Percentiles rank a stretch among this genome's conserved stretches.
These are phyloP conservation scores for Agroathelia rolfsii DNA, from an alignment of 1,284 basidiomycete species.

Conservation along the genomic window DNA sequence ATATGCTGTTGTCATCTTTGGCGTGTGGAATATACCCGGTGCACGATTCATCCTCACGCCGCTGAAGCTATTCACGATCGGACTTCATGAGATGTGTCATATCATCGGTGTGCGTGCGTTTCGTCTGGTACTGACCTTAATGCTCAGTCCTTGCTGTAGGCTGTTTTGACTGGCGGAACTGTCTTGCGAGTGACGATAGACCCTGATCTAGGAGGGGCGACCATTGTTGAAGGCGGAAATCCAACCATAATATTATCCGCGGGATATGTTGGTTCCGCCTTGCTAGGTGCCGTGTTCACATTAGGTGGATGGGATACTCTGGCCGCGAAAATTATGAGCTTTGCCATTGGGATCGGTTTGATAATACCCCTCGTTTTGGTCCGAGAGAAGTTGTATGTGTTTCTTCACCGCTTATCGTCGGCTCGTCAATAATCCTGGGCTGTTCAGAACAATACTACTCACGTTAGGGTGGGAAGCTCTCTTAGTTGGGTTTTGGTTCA, in stretches of 20 bases:
- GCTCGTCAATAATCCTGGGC: constrained; percentile 9
- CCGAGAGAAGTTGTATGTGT: constrained; percentile 68
- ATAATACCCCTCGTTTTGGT: constrained; percentile 69
- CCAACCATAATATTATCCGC: constrained; percentile 61
- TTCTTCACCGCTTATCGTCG: constrained; percentile 6
- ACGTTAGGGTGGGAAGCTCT: constrained; percentile 66
- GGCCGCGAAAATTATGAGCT: constrained; percentile 74
- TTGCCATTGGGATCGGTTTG: constrained; percentile 67
- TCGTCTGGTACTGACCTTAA: constrained; percentile 3
- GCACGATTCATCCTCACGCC: constrained; percentile 67
- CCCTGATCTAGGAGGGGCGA: constrained; percentile 71
- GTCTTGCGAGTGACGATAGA: constrained; percentile 73
- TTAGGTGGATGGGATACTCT: constrained; percentile 73
- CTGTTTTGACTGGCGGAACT: constrained; percentile 66
- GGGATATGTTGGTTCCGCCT: constrained; percentile 70
- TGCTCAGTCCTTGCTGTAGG: constrained; percentile 38
- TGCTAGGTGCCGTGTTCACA: constrained; percentile 70
- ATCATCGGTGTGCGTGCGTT: constrained; percentile 49
- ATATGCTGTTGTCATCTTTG: constrained; percentile 72
- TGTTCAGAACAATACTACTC: constrained; percentile 62
- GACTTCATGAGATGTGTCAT: constrained; percentile 79
- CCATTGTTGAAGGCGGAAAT: constrained; percentile 63
- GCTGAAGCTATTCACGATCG: constrained; percentile 74
- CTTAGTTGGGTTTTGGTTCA: constrained; percentile 77
- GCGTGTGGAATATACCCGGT: constrained; percentile 72